Evolutionary conservation across 2,329 filamentous ascomycete genomes (phyloP).

Genomic region (Biscogniauxia sp.): DNA sequence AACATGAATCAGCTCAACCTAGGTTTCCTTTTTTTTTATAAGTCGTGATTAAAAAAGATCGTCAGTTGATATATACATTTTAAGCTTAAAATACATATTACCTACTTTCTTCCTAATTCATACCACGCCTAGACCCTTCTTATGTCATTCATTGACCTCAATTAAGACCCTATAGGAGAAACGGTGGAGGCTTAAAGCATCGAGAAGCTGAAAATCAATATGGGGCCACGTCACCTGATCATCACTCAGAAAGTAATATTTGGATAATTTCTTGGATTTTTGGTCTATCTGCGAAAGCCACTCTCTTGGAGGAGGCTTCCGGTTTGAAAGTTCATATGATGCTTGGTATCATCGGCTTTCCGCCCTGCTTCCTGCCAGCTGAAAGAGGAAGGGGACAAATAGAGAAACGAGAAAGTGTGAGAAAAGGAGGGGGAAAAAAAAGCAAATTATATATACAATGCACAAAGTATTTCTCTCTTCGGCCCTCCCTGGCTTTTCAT

Average conservation of each 20-base stretch:
- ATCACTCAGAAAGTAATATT: background rate
- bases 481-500: conserved; percentile 7
- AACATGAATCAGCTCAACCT: too few relatives aligned
- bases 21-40: too few relatives aligned
- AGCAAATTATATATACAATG: conserved; percentile 30
- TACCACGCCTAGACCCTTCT: too few relatives aligned
- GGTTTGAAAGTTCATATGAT: background rate
- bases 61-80: too few relatives aligned
- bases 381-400: conserved; percentile 14
- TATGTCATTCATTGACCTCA: too few relatives aligned
- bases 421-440: conserved; percentile 16
- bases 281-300: background rate
- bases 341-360: conserved; percentile 2
- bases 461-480: conserved; percentile 15
- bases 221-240: background rate
- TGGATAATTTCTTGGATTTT: background rate
- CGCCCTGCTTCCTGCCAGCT: conserved; percentile 8
- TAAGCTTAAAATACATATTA: too few relatives aligned
- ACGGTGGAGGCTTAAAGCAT: too few relatives aligned
- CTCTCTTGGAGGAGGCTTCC: background rate
- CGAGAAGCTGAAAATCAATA: too few relatives aligned
- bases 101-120: too few relatives aligned
- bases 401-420: conserved; percentile 6
- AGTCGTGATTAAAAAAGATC: too few relatives aligned
- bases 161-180: too few relatives aligned